Percentiles rank a stretch among this genome's conserved stretches.
Conservation (phyloP, 2,329 filamentous ascomycete species). For the Sporothrix schenckii region DNA sequence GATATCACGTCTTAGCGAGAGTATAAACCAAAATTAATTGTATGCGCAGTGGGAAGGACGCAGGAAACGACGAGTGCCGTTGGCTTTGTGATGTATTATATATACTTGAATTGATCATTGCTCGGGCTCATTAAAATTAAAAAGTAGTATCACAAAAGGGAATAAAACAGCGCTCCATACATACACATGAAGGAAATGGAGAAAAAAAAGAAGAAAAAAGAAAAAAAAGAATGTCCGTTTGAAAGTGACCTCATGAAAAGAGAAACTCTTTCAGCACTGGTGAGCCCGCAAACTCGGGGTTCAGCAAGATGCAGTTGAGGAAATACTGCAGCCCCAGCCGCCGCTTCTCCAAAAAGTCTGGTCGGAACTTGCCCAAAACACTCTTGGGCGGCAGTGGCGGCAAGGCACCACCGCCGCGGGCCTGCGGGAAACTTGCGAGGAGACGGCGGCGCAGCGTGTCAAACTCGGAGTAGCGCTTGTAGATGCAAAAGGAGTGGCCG, state of each 20-base stretch:
- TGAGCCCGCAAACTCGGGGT: conserved; percentile 92
- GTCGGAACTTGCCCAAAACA: conserved; percentile 80
- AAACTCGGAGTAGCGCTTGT: conserved; percentile 89
- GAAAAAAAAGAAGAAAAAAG: neutral
- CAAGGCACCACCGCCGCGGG: conserved; percentile 69
- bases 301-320: conserved; percentile 86
- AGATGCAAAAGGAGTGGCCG: conserved; percentile 59
- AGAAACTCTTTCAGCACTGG: conserved; percentile 89
- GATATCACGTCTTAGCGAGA: neutral
- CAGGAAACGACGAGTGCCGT: neutral
- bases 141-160: neutral
- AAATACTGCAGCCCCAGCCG: conserved; percentile 87
- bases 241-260: conserved; percentile 57
- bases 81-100: neutral
- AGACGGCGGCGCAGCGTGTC: conserved; percentile 77
- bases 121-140: conserved; percentile 13
- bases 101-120: conserved; percentile 7
- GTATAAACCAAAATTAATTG: neutral
- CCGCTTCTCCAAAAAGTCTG: conserved; percentile 82
- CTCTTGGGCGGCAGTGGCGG: conserved; percentile 91
- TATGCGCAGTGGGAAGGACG: neutral
- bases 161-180: conserved; percentile 13
- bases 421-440: conserved; percentile 78
- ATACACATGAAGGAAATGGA: neutral
- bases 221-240: neutral